Conservation (phyloP, 2,329 filamentous ascomycete genomes). For the Xylaria sp. region DNA sequence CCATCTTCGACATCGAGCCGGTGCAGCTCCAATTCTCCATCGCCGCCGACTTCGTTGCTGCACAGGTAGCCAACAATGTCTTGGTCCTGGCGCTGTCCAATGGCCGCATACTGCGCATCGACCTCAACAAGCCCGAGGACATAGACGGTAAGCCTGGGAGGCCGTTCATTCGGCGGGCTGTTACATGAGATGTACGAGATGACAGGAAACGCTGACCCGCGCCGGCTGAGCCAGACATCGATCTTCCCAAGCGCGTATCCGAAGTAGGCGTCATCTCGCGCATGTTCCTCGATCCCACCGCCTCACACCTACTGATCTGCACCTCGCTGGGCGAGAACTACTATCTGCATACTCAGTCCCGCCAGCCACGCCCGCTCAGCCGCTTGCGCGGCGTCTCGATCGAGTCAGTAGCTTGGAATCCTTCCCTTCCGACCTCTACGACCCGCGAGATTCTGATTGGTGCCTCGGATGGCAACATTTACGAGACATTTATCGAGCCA, state of each 20-base stretch:
- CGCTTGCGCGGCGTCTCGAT: slow-evolving; percentile 87
- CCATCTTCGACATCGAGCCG: slow-evolving; percentile 93
- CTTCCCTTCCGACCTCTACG: slow-evolving; percentile 88
- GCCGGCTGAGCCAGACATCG: slow-evolving; percentile 75
- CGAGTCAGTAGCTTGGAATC: slow-evolving; percentile 94
- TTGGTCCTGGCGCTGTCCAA: slow-evolving; percentile 91
- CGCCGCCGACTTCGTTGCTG: slow-evolving; percentile 93
- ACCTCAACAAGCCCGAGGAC: slow-evolving; percentile 91
- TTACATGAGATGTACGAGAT: not conserved
- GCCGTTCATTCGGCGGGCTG: not conserved
- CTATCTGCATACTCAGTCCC: slow-evolving; percentile 95
- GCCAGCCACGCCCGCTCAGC: slow-evolving; percentile 83
- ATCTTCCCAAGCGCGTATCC: slow-evolving; percentile 90
- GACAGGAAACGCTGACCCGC: slow-evolving; percentile 30
- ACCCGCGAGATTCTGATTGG: slow-evolving; percentile 94
- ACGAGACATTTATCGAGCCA: slow-evolving; percentile 94
- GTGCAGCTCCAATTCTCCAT: slow-evolving; percentile 95
- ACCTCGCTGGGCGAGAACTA: slow-evolving; percentile 95
- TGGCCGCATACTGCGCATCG: slow-evolving; percentile 91
- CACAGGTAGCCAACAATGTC: slow-evolving; percentile 97
- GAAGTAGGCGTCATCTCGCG: slow-evolving; percentile 92
- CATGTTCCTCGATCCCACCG: slow-evolving; percentile 97
- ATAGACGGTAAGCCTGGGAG: slow-evolving; percentile 73
- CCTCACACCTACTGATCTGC: slow-evolving; percentile 91
- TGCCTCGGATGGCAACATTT: slow-evolving; percentile 91